Evolutionary conservation across 2,329 filamentous ascomycete genomes (phyloP).

Genomic region (Beauveria asiatica): DNA sequence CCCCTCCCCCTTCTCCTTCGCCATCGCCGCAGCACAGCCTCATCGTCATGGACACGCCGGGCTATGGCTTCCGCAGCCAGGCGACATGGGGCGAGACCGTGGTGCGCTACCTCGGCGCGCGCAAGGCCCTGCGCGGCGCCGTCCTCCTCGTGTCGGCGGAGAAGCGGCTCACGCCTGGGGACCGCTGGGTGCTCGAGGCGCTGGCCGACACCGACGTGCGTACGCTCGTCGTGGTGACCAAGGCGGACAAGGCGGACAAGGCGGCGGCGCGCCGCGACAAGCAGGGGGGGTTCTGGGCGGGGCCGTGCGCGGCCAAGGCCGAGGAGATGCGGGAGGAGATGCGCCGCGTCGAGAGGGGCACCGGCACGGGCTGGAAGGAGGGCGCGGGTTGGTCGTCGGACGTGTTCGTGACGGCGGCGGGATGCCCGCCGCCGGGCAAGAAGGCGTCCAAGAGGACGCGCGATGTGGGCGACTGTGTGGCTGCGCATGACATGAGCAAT

Average conservation of each 20-base stretch:
- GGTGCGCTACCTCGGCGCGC: conserved; percentile 38
- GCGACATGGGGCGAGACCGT: conserved; percentile 46
- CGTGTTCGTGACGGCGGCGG: conserved; percentile 30
- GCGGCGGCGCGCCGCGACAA: conserved; percentile 24
- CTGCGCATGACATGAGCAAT: conserved; percentile 17
- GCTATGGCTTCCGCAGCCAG: conserved; percentile 39
- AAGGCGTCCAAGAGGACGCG: too few species aligned
- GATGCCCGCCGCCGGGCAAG: conserved; percentile 16
- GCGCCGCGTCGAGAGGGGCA: conserved; percentile 14
- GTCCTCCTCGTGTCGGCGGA: conserved; percentile 46
- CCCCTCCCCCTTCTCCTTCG: neutral
- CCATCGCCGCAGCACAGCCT: conserved; percentile 37
- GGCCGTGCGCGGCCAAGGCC: conserved; percentile 20
- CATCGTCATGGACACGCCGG: conserved; percentile 42
- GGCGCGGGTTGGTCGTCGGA: conserved; percentile 22
- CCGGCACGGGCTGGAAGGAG: conserved; percentile 22
- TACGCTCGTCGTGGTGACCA: conserved; percentile 46
- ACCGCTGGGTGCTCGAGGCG: conserved; percentile 38
- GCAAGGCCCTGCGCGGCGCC: conserved; percentile 41
- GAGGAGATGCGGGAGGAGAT: conserved; percentile 22
- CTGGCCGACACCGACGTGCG: conserved; percentile 36
- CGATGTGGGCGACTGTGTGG: too few species aligned
- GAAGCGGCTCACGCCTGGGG: conserved; percentile 40
- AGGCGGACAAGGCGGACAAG: conserved; percentile 39
- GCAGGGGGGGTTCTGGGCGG: conserved; percentile 20